phyloP scores from a whole-genome alignment of 164 flowering plant species.

The Liriodendron chinense region DNA sequence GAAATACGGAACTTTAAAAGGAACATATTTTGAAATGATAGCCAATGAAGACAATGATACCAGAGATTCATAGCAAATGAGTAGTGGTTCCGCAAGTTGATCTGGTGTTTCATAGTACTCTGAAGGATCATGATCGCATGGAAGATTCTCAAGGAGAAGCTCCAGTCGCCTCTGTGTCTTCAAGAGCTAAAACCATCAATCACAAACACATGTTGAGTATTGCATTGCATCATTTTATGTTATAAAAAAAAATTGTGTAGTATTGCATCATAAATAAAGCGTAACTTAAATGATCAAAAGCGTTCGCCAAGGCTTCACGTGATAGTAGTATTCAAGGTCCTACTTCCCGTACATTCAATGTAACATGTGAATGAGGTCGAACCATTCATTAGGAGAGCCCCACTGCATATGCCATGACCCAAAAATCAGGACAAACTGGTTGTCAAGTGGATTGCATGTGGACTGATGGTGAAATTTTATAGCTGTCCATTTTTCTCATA shows the following conservation, averaged over 20 bases:
- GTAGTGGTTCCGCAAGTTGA: slow-evolving; percentile 75
- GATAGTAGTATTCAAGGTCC: too few relatives aligned
- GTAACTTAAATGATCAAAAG: too few relatives aligned
- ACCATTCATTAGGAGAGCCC: too few relatives aligned
- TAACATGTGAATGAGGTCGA: too few relatives aligned
- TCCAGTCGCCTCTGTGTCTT: slow-evolving; percentile 69
- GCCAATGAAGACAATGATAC: slow-evolving; percentile 29
- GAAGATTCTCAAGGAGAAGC: slow-evolving; percentile 86
- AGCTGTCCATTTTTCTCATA: too few relatives aligned
- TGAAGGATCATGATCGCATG: slow-evolving; percentile 67
- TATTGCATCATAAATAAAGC: neutral
- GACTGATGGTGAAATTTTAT: too few relatives aligned
- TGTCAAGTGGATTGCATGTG: too few relatives aligned
- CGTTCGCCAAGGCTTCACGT: too few relatives aligned
- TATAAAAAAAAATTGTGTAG: neutral
- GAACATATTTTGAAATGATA: neutral
- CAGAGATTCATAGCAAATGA: slow-evolving; percentile 86
- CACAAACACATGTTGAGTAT: neutral
- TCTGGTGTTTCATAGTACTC: slow-evolving; percentile 82
- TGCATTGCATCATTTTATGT: neutral
- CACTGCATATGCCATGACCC: too few relatives aligned
- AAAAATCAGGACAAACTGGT: too few relatives aligned
- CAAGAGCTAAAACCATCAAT: slow-evolving; percentile 49
- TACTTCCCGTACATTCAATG: too few relatives aligned
- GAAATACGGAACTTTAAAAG: neutral